A percentile compares a stretch with the other conserved stretches of the same genome.
phyloP scores from a whole-genome alignment of 352 stramenopile genomes.

The Pythium coloratum region DNA sequence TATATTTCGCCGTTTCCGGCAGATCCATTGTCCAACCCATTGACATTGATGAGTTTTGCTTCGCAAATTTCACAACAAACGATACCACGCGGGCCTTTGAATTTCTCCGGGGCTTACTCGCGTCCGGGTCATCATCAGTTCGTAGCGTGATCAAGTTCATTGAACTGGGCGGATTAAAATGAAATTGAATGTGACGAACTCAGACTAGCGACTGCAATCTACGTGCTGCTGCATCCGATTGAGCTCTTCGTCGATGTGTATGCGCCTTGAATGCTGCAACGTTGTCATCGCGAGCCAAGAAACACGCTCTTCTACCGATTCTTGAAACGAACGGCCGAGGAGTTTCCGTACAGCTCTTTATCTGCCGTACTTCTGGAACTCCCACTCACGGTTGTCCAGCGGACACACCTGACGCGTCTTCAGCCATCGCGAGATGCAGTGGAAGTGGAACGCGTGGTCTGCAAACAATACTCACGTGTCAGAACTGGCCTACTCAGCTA shows the following conservation, averaged over 20 bases:
- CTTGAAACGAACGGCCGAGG: background rate
- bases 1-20: too few relatives aligned
- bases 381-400: slow-evolving; percentile 99
- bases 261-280: background rate
- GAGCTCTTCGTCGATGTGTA: background rate
- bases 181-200: background rate
- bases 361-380: slow-evolving; percentile 97
- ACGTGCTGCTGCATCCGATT: background rate
- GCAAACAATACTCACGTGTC: slow-evolving; percentile 75
- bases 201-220: background rate
- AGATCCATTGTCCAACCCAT: too few relatives aligned
- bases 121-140: too few relatives aligned
- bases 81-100: too few relatives aligned
- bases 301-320: background rate
- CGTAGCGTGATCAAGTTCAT: too few relatives aligned
- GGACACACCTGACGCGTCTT: slow-evolving; percentile 99
- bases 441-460: slow-evolving; percentile 99
- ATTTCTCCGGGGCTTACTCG: too few relatives aligned
- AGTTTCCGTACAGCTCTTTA: slow-evolving; percentile 28
- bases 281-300: background rate
- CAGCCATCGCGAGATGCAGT: slow-evolving; percentile 99
- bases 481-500: slow-evolving; percentile 24
- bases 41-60: too few relatives aligned
- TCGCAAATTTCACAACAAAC: too few relatives aligned
- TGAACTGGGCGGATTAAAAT: background rate